Evolutionary conservation across 2,329 filamentous ascomycete species (phyloP), one percentile per base, ranked within the genome.

Genomic region (Emericellopsis atlantica): DNA sequence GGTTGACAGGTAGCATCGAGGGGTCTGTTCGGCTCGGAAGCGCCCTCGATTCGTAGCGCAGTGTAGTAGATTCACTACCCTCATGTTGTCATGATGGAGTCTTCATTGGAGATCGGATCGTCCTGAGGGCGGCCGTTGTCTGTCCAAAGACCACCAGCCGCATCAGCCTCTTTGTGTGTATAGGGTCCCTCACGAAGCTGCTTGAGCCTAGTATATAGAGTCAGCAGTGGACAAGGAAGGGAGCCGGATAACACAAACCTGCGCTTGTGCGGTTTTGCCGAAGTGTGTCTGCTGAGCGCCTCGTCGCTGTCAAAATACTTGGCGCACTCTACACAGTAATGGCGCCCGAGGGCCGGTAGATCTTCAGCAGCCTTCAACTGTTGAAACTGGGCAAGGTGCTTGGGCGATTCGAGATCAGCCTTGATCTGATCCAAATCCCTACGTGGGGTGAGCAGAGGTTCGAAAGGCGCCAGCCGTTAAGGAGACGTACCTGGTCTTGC

Each of bases 361-460:
- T 96, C 92, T 57, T 96, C 90, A 18, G 74, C 65, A 6, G 82
- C 77, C 56, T 95, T 93, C 35, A 79, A 76, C 39, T 79, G 74
- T 57, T 88, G 84, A 69, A 81, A 88, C 48, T 85, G 76, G 37
- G 77, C 66, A 29, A 98, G 76, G 56, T 96, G 89, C 58, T 81
- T 84, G 16, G 85, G 74, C 26, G 81, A 84, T 47, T 72, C 67
- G 43, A 95, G 64, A 60, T 98, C 92, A 48, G 79, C 77, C 56
- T 89, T 79, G 61, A 96, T 79, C 65, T 96, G 89, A 62, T 98
- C 92, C 54, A 95, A 72, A 61, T 94, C 90, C 61, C 92, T 92
- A 54, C 53, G n/a, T 36, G 36, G 55, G 37, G 61, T 14, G 16
- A 40, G 11, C 23, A 10, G 31, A n/a, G n/a, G 16, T 11, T 9